Base-by-base conservation (phyloP, 805 yeast genomes). In the Saccharomycopsis olivae region DNA sequence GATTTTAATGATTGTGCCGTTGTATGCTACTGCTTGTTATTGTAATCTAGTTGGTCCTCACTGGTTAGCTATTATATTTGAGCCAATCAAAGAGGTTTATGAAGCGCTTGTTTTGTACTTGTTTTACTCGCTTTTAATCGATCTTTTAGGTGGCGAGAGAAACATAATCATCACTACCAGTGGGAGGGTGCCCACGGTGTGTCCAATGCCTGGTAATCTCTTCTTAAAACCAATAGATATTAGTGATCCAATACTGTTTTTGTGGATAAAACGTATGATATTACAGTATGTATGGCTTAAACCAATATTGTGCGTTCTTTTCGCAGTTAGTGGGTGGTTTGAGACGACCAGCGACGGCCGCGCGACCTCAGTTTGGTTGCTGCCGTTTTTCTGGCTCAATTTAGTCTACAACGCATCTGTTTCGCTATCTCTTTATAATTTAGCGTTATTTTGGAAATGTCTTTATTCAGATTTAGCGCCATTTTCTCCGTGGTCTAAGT, bases 81-180 rank as follows among this genome's bases (percentile, higher is more conserved):
- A 82, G 49, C 94, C 95, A 0, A 51, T 83, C 0, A 66, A 92
- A 33, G 98, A 92, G 55, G 73, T 89, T 1, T 92, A 92, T 58
- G 98, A 92, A 58, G 96, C 97, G 0, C 85, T 92, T 60, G 96
- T 88, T 25, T 83, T 92, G 25, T 92, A 92, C 58, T 86, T 96
- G 2, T 92, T 92, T 56, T 89, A 84, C 63, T 71, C 89, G 24
- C 65, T 87, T 21, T 64, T 92, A 40, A 86, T 94, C 1, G 73
- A 78, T 47, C 71, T 86, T 64, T 66, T 92, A 8, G 97, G 96
- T 0, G 99, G 98, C 14, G 98, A 94, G 54, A 67, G 94, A 36
- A 75, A 75, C 43, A 86, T 92, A 19, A 78, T 92, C 24, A 73
- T 83, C 36, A 62, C 67, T 45, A 66, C 83, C 17, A 69, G 81